Evolutionary conservation across 2,329 filamentous ascomycete species (phyloP).

Genomic region (Colletotrichum navitas): DNA sequence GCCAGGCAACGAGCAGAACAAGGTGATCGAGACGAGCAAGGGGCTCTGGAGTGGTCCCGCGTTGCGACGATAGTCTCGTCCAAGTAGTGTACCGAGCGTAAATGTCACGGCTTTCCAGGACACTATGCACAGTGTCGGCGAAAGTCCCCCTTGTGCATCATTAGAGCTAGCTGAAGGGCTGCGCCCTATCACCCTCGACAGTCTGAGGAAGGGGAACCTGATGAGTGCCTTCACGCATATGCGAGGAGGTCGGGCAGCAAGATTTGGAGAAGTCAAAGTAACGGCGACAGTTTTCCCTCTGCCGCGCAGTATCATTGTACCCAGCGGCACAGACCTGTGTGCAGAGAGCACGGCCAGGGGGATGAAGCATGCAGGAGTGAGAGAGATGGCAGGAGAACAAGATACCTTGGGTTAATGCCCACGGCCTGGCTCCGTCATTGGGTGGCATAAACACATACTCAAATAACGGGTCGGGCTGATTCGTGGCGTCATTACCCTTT

Average conservation of each 20-base stretch:
- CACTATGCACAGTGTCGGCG: no score
- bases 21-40: conserved; percentile 72
- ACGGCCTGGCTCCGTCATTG: conserved; percentile 38
- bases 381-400: conserved; percentile 29
- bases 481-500: conserved; percentile 30
- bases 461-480: conserved; percentile 4
- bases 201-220: not conserved
- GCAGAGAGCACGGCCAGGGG: not conserved
- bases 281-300: not conserved
- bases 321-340: not conserved
- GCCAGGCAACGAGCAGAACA: conserved; percentile 67
- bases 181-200: not conserved
- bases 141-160: not conserved
- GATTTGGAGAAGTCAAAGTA: not conserved
- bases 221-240: conserved; percentile 18
- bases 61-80: conserved; percentile 36
- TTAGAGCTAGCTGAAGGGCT: not conserved
- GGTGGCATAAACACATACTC: conserved; percentile 16
- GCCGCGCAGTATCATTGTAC: not conserved
- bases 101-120: not conserved
- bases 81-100: conserved; percentile 11
- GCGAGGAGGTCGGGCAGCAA: conserved; percentile 26
- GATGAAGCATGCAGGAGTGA: not conserved
- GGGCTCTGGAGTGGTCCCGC: conserved; percentile 66
- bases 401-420: conserved; percentile 39